Evolutionary conservation across 2,329 filamentous ascomycete species (phyloP).

Genomic region (Neodidymelliopsis sp.): DNA sequence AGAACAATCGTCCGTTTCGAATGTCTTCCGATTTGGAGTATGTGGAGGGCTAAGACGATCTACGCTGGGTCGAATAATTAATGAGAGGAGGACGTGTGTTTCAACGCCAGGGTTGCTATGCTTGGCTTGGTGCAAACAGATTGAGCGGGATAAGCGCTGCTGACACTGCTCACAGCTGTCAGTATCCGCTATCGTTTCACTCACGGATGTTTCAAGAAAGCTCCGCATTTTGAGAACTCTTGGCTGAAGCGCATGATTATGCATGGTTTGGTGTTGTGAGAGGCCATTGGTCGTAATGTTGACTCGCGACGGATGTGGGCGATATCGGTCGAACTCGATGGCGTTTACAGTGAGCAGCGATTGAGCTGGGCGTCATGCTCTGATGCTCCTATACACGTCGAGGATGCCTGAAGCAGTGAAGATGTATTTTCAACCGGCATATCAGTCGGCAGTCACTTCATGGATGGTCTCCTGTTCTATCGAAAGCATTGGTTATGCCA

Average conservation of each 20-base stretch:
- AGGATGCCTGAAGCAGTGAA: not conserved
- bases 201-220: constrained; percentile 2
- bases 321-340: constrained; percentile 5
- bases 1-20: constrained; percentile 1
- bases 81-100: constrained; percentile 9
- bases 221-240: constrained; percentile 2
- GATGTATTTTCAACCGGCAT: not conserved
- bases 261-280: not conserved
- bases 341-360: not conserved
- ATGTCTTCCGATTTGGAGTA: not conserved
- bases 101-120: constrained; percentile 2
- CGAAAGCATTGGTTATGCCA: not conserved
- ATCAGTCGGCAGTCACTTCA: not conserved
- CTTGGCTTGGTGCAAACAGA: constrained; percentile 8
- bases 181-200: constrained; percentile 6
- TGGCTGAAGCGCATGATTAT: constrained; percentile 4
- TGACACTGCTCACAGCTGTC: no score
- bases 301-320: not conserved
- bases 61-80: not conserved
- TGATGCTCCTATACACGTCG: not conserved
- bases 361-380: constrained; percentile 8
- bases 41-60: not conserved
- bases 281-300: not conserved
- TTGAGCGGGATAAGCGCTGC: no score
- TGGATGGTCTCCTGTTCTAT: no score